These are phyloP conservation scores for Serendipita sp. DNA, from an alignment of 768 basidiomycete genomes.

Conservation along the genomic window DNA sequence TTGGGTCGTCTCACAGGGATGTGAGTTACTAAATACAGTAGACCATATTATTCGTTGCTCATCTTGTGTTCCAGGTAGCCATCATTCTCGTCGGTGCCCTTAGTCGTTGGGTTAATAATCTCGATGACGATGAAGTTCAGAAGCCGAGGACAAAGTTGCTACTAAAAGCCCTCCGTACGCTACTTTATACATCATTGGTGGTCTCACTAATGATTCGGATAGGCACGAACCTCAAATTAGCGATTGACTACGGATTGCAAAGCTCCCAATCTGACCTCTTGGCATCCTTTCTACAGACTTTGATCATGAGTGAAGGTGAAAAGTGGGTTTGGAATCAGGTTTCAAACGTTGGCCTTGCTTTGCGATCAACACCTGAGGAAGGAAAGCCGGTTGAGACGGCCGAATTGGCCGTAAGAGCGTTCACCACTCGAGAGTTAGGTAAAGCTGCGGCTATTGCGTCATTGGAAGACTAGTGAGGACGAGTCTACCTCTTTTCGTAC, in stretches of 20 bases:
- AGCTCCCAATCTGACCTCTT: slow-evolving; percentile 70
- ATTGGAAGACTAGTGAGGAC: slow-evolving; percentile 75
- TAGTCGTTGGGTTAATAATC: slow-evolving; percentile 78
- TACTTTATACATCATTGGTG: slow-evolving; percentile 2
- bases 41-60: slow-evolving; percentile 36
- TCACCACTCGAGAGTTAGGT: slow-evolving; percentile 74
- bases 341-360: slow-evolving; percentile 47
- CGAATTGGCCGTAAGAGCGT: slow-evolving; percentile 59
- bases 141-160: slow-evolving; percentile 51
- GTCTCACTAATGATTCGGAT: slow-evolving; percentile 5
- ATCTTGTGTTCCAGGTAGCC: slow-evolving; percentile 55
- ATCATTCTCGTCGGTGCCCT: slow-evolving; percentile 81
- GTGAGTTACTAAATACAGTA: background rate
- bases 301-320: slow-evolving; percentile 94
- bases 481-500: background rate
- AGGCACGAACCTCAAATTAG: slow-evolving; percentile 78
- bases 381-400: slow-evolving; percentile 66
- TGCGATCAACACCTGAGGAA: slow-evolving; percentile 41
- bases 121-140: slow-evolving; percentile 57
- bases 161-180: slow-evolving; percentile 63
- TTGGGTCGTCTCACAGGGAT: slow-evolving; percentile 27
- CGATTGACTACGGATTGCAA: slow-evolving; percentile 76
- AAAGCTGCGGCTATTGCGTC: slow-evolving; percentile 64
- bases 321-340: slow-evolving; percentile 68
- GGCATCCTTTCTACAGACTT: slow-evolving; percentile 83